phyloP scores from a whole-genome alignment of 2,329 filamentous ascomycete species.

The Ophiostoma perfectum region DNA sequence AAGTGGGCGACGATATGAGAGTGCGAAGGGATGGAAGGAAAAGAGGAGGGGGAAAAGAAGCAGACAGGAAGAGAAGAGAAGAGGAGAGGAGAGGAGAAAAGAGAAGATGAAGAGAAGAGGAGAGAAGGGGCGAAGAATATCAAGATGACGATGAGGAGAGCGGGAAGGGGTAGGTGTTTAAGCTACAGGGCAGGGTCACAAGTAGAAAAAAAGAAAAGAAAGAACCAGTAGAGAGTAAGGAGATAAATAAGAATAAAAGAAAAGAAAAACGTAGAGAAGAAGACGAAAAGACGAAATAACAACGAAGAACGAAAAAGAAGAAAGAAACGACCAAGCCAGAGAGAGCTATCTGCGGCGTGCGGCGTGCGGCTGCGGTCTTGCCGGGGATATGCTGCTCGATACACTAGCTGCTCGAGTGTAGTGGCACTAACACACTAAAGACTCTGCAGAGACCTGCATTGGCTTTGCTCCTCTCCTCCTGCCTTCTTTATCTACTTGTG shows the following conservation, averaged over 20 bases:
- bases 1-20: background rate
- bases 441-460: conserved; percentile 1
- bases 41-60: background rate
- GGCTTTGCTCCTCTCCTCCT: background rate
- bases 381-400: background rate
- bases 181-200: background rate
- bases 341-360: background rate
- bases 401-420: background rate
- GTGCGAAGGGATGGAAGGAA: background rate
- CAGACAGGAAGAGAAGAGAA: background rate
- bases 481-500: conserved; percentile 5
- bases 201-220: background rate
- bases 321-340: background rate
- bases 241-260: conserved; percentile 7
- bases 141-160: conserved; percentile 6
- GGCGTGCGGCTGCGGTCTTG: background rate
- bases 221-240: background rate
- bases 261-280: background rate
- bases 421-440: conserved; percentile 1
- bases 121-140: background rate
- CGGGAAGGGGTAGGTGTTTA: background rate
- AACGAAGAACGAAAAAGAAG: no score
- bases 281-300: background rate
- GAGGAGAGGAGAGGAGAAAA: background rate
- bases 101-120: background rate